Evolutionary conservation across 1,139 yeast species (phyloP), one percentile per base, ranked within the genome.

Genomic region (Pichia sp.): DNA sequence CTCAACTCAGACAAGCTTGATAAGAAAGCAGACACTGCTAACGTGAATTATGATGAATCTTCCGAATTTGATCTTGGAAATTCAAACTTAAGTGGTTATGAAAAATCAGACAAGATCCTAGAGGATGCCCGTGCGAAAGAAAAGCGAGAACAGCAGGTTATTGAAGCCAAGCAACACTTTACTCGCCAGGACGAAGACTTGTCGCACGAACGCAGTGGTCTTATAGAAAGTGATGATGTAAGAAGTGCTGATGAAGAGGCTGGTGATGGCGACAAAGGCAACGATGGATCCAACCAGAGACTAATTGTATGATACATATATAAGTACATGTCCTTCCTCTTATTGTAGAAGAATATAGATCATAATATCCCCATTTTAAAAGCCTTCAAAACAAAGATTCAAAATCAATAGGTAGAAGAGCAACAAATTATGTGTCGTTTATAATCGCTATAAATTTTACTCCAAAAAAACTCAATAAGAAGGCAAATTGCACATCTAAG

Each of bases 21-120:
- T 6, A 14, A 10, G n/a, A 23, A 7, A 12, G 13, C 13, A n/a
- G 34, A 27, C 27, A 13, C 12, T 15, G 15, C 11, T 9, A 12
- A 21, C 3, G 11, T 22, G 10, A 23, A 18, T 5, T 6, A 7
- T 1, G 5, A 13, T 6, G 17, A 22, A 3, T 22, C 16, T 13
- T 33, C 36, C 11, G 44, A 34, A 25, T 35, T 40, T 15, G 44
- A 40, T 37, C 20, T 40, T 9, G 44, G 44, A 3, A 35, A n/a
- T 32, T 30, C 39, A 1, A n/a, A 27, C 3, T 22, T 39, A 10
- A 9, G 37, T 15, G 42, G 42, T 8, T 29, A 27, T 30, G 33
- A 34, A 12, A 35, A 35, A 24, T 29, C 41, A 2, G 33, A 36
- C 11, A n/a, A 26, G 1, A 37, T 35, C 19, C 34, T 40, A 3